Conservation (phyloP, 2,329 filamentous ascomycete genomes). For the Paecilomyces niveus region DNA sequence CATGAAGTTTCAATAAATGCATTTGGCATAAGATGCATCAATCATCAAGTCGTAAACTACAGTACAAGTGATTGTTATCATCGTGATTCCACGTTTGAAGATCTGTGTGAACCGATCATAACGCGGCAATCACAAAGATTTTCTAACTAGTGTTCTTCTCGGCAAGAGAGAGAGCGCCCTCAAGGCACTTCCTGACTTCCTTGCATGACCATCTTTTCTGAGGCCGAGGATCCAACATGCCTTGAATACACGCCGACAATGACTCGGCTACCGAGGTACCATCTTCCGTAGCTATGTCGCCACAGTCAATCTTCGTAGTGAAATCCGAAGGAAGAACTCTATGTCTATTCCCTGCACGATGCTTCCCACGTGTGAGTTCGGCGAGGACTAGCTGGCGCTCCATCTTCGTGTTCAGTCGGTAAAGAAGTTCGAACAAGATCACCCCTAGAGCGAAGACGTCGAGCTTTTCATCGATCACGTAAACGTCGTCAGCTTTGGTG, state of each 20-base stretch:
- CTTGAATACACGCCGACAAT: constrained; percentile 30
- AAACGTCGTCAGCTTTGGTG: constrained; percentile 9
- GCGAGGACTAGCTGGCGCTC: constrained; percentile 40
- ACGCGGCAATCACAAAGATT: neutral
- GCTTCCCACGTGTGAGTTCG: constrained; percentile 25
- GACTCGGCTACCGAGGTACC: constrained; percentile 23
- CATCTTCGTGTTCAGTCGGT: constrained; percentile 45
- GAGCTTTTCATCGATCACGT: constrained; percentile 43
- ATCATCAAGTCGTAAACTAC: neutral
- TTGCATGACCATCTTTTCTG: constrained; percentile 30
- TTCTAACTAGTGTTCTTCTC: constrained; percentile 18
- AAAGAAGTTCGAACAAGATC: constrained; percentile 56
- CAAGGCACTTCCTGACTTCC: constrained; percentile 27
- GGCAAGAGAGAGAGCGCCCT: constrained; percentile 17
- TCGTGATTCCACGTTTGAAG: neutral
- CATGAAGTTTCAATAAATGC: neutral
- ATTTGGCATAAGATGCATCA: neutral
- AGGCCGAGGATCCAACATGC: constrained; percentile 35
- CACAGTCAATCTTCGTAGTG: constrained; percentile 27
- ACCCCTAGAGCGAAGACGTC: constrained; percentile 58
- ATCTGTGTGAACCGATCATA: neutral
- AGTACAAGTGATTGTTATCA: neutral
- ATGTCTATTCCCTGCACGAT: constrained; percentile 2
- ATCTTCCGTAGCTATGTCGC: constrained; percentile 16
- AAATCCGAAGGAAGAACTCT: constrained; percentile 32